Evolutionary conservation across 129 eudicot genomes (phyloP).

Genomic region (Centella asiatica): DNA sequence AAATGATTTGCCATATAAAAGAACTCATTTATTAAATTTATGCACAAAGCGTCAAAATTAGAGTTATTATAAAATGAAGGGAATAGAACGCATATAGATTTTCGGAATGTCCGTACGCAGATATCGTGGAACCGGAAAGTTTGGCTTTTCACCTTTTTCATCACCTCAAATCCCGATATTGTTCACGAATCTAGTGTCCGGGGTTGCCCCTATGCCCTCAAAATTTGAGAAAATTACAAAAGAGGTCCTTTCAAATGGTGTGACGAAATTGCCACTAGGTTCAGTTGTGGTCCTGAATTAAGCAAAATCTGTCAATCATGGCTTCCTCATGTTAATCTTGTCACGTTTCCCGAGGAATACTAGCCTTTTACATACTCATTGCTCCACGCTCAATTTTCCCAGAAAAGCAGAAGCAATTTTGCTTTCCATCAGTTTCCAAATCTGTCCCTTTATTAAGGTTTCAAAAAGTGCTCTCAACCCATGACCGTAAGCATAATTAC

Average conservation of each 20-base stretch:
- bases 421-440: slow-evolving; percentile 1
- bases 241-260: background rate
- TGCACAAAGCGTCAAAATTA: background rate
- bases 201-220: background rate
- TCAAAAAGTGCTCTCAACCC: background rate
- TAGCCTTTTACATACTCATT: background rate
- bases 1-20: too few species aligned
- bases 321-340: background rate
- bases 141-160: background rate
- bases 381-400: background rate
- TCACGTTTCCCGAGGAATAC: background rate
- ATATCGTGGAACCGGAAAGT: slow-evolving; percentile 1
- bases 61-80: too few species aligned
- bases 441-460: background rate
- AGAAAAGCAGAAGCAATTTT: background rate
- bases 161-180: background rate
- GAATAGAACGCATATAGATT: background rate
- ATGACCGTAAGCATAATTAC: too few species aligned
- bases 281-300: background rate
- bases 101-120: background rate
- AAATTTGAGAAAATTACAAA: background rate
- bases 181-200: background rate
- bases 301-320: background rate
- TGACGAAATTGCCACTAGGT: slow-evolving; percentile 3
- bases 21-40: too few species aligned